phyloP scores from a whole-genome alignment of 495 filamentous ascomycete genomes.

The Hypoxylon lenormandii region DNA sequence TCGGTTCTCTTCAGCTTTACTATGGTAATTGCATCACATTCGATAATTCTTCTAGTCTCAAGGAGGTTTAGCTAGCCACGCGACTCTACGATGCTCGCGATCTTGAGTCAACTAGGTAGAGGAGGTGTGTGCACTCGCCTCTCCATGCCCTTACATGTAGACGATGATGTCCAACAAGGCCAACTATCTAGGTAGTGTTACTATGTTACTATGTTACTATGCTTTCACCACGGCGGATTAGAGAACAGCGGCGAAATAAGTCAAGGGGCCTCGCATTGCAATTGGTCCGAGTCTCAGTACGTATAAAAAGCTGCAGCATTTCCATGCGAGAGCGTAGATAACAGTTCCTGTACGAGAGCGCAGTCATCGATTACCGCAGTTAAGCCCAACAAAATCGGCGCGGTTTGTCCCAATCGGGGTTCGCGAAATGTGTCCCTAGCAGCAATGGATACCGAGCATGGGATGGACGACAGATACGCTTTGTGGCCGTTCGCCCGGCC shows the following conservation, averaged over 20 bases:
- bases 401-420: constrained; percentile 13
- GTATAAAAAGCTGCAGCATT: constrained; percentile 3
- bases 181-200: not conserved
- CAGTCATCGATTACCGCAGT: not conserved
- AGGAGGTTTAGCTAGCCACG: constrained; percentile 29
- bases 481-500: constrained; percentile 39
- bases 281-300: constrained; percentile 2
- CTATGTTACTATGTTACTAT: not conserved
- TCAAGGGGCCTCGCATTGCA: not conserved
- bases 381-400: constrained; percentile 11
- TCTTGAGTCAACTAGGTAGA: constrained; percentile 43
- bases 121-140: constrained; percentile 6
- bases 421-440: constrained; percentile 21
- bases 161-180: constrained; percentile 24
- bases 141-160: constrained; percentile 4
- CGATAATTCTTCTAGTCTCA: constrained; percentile 24
- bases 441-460: constrained; percentile 16
- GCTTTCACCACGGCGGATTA: not conserved
- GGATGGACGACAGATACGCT: constrained; percentile 32
- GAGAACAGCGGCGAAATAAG: constrained; percentile 2
- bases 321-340: not conserved
- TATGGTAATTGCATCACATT: constrained; percentile 33
- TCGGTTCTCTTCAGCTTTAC: constrained; percentile 29
- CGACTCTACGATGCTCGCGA: constrained; percentile 14
- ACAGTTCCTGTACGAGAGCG: not conserved